Base-by-base conservation (phyloP, 2,329 filamentous ascomycete species). In the Drechslerella dactyloides region DNA sequence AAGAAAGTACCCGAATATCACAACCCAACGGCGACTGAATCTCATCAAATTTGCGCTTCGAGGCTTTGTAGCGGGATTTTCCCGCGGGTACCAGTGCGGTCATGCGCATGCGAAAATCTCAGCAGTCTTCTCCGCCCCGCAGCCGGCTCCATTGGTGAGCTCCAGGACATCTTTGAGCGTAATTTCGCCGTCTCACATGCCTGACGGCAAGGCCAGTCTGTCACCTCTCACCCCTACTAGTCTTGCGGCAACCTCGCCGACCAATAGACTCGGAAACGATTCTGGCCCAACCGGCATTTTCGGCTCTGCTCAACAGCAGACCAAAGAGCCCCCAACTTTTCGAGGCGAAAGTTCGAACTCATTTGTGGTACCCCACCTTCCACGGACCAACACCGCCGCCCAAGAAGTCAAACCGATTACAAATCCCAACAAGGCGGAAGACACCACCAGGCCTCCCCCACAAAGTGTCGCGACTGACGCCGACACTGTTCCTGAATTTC, bases 171-270 rank as follows among this genome's bases (percentile, higher is more conserved):
- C 66, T 3, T 23, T 70, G 17, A 64, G 24, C 11, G 30, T 72
- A 4, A 40, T 55, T 24, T 72, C 68, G n/a, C 60, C 68, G 50
- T 60, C 60, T 24, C 52, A 59, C 7, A 23, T 54, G n/a, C 7
- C 40, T 1, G 68, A 72, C 7, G 51, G 30, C 0, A 65, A 65
- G 27, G 27, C 42, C 5, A 50, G 8, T 10, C 33, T 60, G 2
- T 60, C 59, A 8, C 68, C 68, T 1, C 53, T 72, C 13, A 72
- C 68, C 4, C 68, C 68, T 1, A 65, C 46, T 2, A 72, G 68
- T 11, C 46, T 57, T 53, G 15, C 50, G 2, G 15, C 24, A 11
- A 50, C 44, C 2, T 72, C 68, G 68, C 68, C 68, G 55, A 60
- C 24, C 33, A 61, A 40, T 35, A 24, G 37, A 51, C 30, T 56